phyloP scores from a whole-genome alignment of 1,139 yeast genomes.

The Hemisphaericaspora lyxosophila region DNA sequence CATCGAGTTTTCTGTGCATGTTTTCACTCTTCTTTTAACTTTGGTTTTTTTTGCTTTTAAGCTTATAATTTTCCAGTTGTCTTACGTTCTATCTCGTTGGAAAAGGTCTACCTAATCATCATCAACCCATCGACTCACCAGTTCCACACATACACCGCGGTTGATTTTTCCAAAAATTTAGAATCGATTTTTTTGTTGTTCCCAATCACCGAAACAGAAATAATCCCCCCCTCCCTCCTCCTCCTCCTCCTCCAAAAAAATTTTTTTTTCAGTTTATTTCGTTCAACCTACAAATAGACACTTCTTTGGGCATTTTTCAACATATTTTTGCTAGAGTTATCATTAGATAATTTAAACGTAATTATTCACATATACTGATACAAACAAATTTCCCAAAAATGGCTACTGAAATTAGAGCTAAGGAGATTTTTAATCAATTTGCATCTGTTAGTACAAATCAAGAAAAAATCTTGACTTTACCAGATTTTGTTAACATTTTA shows the following conservation, averaged over 20 bases:
- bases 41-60: too few species aligned
- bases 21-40: too few species aligned
- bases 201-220: slow-evolving; percentile 2
- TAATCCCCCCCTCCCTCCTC: too few species aligned
- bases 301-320: slow-evolving; percentile 1
- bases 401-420: slow-evolving; percentile 31
- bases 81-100: too few species aligned
- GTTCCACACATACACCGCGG: too few species aligned
- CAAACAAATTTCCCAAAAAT: too few species aligned
- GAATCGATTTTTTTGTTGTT: neutral
- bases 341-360: neutral
- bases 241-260: neutral
- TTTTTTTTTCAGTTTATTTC: slow-evolving; percentile 1
- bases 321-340: neutral
- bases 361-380: neutral
- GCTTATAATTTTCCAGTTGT: too few species aligned
- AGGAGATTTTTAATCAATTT: slow-evolving; percentile 43
- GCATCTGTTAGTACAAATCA: slow-evolving; percentile 28
- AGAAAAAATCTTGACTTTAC: slow-evolving; percentile 27
- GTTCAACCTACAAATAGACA: neutral
- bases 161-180: too few species aligned
- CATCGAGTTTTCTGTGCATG: too few species aligned
- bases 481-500: slow-evolving; percentile 39
- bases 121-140: too few species aligned
- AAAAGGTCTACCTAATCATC: too few species aligned